A percentile compares a stretch with the other conserved stretches of the same genome.
These are phyloP conservation scores for Echria macrotheca DNA, from an alignment of 495 filamentous ascomycete species.

Conservation along the genomic window DNA sequence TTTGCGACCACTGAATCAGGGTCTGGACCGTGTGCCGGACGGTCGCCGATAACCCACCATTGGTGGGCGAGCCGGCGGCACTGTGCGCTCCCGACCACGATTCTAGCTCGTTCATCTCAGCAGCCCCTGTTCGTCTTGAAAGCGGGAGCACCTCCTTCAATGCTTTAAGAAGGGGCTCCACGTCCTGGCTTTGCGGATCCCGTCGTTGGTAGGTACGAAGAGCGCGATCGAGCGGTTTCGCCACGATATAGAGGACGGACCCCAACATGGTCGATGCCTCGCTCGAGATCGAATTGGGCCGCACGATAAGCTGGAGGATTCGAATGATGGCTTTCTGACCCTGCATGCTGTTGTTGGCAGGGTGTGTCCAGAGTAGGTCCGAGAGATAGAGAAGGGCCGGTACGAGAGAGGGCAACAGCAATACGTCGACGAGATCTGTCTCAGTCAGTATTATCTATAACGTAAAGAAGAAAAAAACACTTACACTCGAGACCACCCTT, in stretches of 20 bases:
- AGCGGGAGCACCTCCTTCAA: constrained; percentile 62
- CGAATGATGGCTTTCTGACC: constrained; percentile 61
- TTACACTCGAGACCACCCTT: constrained; percentile 85
- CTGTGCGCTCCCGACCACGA: constrained; percentile 53
- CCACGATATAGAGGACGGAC: constrained; percentile 77
- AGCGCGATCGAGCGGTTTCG: constrained; percentile 67
- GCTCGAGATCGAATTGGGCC: constrained; percentile 67
- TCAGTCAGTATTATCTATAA: neutral
- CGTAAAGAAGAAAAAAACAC: constrained; percentile 17
- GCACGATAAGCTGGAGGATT: constrained; percentile 70
- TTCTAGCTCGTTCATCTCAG: constrained; percentile 69
- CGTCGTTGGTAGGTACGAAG: constrained; percentile 66
- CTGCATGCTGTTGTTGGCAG: too few relatives aligned
- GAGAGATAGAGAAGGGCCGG: constrained; percentile 75
- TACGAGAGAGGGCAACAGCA: constrained; percentile 82
- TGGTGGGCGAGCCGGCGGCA: constrained; percentile 28
- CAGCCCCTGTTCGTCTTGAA: constrained; percentile 58
- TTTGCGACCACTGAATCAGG: constrained; percentile 67
- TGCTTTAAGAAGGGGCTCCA: constrained; percentile 64
- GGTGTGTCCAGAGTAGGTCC: constrained; percentile 63
- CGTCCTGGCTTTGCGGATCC: constrained; percentile 61
- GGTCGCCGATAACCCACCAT: constrained; percentile 56
- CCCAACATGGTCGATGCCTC: constrained; percentile 78
- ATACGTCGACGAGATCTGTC: constrained; percentile 77
- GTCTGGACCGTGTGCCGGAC: constrained; percentile 61